Evolutionary conservation across 345 rosid species (phyloP).

Genomic region (Moringa oleifera): DNA sequence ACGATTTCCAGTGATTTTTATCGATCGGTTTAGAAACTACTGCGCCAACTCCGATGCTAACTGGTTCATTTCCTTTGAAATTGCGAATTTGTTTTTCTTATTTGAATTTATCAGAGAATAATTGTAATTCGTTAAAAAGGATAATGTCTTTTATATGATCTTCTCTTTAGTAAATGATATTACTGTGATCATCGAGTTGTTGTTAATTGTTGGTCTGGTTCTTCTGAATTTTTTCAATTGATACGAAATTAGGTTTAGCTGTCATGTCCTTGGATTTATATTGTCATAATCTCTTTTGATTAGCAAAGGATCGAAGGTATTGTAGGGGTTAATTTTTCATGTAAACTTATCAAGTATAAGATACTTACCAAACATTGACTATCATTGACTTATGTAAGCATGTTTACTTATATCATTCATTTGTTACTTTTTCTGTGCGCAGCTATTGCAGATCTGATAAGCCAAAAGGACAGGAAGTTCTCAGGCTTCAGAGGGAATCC

Average conservation of each 20-base stretch:
- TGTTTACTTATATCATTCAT: neutral
- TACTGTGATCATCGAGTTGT: neutral
- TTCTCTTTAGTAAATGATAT: neutral
- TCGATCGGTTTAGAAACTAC: slow-evolving; percentile 58
- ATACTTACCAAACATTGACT: no score
- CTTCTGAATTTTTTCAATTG: no score
- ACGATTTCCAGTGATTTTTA: slow-evolving; percentile 39
- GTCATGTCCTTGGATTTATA: no score
- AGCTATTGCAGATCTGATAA: slow-evolving; percentile 60
- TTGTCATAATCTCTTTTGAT: neutral
- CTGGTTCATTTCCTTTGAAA: slow-evolving; percentile 37
- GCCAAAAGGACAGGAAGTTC: slow-evolving; percentile 51
- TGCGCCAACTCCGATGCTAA: slow-evolving; percentile 40
- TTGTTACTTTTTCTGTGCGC: slow-evolving; percentile 9
- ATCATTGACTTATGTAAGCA: neutral
- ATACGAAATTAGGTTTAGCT: no score
- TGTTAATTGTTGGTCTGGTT: neutral
- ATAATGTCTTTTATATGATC: neutral
- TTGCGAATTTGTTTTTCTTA: neutral
- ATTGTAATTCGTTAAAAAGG: no score
- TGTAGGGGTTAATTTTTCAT: neutral
- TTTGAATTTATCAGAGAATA: neutral
- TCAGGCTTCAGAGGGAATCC: slow-evolving; percentile 42
- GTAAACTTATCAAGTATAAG: neutral
- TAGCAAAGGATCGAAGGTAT: no score